phyloP scores from a whole-genome alignment of 2,329 filamentous ascomycete genomes.

The Botrytis tulipae region DNA sequence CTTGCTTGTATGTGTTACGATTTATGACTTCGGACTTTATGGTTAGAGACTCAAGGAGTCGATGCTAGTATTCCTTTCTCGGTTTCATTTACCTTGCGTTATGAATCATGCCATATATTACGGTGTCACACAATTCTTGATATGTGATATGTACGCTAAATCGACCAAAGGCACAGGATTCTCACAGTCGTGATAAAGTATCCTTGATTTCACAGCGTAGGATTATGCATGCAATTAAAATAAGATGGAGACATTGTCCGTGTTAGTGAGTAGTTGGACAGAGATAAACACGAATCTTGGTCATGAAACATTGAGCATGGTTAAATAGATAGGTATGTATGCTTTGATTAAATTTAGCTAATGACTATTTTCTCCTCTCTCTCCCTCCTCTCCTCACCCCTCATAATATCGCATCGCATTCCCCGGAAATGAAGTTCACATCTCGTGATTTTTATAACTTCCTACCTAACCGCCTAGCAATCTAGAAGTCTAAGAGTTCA shows the following conservation, averaged over 20 bases:
- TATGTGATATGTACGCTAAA: too few relatives aligned
- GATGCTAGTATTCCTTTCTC: not conserved
- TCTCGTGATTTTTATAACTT: not conserved
- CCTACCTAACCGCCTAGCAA: too few relatives aligned
- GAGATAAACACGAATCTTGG: not conserved
- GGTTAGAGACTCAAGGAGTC: not conserved
- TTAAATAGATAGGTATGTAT: not conserved
- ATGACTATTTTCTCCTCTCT: too few relatives aligned
- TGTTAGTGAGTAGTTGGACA: not conserved
- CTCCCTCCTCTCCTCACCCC: too few relatives aligned
- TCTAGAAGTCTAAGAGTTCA: too few relatives aligned
- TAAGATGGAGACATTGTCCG: not conserved
- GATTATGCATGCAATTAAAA: not conserved
- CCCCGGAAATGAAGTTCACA: not conserved
- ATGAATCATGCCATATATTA: not conserved
- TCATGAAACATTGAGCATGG: not conserved
- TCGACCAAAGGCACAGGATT: not conserved
- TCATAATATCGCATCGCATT: not conserved
- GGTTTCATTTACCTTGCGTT: not conserved
- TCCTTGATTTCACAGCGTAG: not conserved
- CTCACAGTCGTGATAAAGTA: not conserved
- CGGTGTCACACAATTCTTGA: not conserved
- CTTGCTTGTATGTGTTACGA: not conserved
- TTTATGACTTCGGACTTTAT: not conserved
- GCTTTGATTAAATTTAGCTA: not conserved